Percentiles rank a stretch among this genome's conserved stretches.
These are phyloP conservation scores for Pseudogymnoascus sp. DNA, from an alignment of 2,329 filamentous ascomycete genomes.

Conservation along the genomic window DNA sequence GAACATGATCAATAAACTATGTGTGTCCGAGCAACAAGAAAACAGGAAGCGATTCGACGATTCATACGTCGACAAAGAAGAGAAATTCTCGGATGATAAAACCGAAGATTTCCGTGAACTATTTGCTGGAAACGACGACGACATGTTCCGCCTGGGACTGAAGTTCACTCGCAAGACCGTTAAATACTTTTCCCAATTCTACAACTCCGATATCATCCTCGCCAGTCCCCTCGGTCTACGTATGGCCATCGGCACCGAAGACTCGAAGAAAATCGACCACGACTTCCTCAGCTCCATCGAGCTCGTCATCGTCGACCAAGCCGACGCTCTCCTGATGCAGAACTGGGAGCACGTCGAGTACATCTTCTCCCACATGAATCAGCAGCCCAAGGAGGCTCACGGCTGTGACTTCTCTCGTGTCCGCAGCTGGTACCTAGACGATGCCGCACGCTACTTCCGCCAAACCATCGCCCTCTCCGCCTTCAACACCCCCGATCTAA, in stretches of 20 bases:
- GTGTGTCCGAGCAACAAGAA: conserved; percentile 82
- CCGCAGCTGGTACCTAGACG: conserved; percentile 86
- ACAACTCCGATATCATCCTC: conserved; percentile 90
- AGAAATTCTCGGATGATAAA: conserved; percentile 62
- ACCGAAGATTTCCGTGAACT: conserved; percentile 81
- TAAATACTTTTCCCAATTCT: conserved; percentile 92
- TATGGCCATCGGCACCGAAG: conserved; percentile 74
- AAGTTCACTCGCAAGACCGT: conserved; percentile 96
- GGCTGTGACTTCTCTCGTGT: conserved; percentile 91
- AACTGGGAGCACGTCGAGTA: conserved; percentile 96
- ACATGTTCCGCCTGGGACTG: conserved; percentile 91
- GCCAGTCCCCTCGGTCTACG: conserved; percentile 83
- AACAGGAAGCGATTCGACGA: conserved; percentile 91
- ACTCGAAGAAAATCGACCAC: conserved; percentile 60
- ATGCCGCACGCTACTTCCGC: conserved; percentile 68
- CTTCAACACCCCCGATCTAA: conserved; percentile 83
- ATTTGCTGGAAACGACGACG: conserved; percentile 91
- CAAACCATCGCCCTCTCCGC: conserved; percentile 77
- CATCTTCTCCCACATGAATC: conserved; percentile 85
- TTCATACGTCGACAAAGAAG: conserved; percentile 61
- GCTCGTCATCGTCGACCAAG: conserved; percentile 80
- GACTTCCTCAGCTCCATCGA: conserved; percentile 95
- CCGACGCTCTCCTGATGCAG: conserved; percentile 90
- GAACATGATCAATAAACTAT: conserved; percentile 66
- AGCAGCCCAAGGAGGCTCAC: conserved; percentile 80